Percentiles rank a stretch among this genome's conserved stretches.
Conservation (phyloP, 2,329 filamentous ascomycete genomes). For the Diaporthe sp. region DNA sequence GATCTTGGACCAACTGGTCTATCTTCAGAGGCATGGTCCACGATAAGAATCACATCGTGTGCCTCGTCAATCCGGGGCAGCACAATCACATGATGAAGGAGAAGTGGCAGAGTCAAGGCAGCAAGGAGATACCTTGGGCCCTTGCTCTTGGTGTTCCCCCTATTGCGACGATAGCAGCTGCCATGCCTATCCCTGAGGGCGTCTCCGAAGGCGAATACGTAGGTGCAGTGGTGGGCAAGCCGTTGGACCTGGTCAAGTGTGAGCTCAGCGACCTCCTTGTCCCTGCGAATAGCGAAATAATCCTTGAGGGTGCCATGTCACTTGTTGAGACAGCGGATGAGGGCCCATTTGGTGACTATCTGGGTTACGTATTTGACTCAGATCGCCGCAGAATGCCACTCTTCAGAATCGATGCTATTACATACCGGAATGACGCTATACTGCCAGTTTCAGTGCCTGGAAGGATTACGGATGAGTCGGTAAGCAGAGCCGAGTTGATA, state of each 20-base stretch:
- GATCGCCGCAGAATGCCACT: constrained; percentile 49
- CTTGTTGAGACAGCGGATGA: constrained; percentile 53
- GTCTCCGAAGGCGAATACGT: constrained; percentile 60
- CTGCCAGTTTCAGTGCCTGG: constrained; percentile 60
- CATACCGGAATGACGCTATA: constrained; percentile 58
- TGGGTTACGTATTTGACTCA: constrained; percentile 48
- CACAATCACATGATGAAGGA: constrained; percentile 58
- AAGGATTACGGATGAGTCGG: constrained; percentile 55
- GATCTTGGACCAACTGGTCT: constrained; percentile 59
- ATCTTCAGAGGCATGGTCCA: constrained; percentile 58
- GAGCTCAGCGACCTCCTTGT: constrained; percentile 60
- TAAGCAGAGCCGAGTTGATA: constrained; percentile 19
- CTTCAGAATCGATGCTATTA: constrained; percentile 58
- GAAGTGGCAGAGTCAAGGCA: constrained; percentile 55
- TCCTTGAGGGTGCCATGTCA: constrained; percentile 60
- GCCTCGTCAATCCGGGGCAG: constrained; percentile 55
- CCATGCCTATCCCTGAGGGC: constrained; percentile 60
- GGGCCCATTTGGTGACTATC: constrained; percentile 59
- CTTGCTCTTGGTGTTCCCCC: constrained; percentile 60
- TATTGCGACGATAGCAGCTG: constrained; percentile 57
- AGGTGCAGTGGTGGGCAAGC: constrained; percentile 54
- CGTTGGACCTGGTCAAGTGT: constrained; percentile 61
- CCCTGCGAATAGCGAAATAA: constrained; percentile 61
- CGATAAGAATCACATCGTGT: constrained; percentile 52
- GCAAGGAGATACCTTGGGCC: constrained; percentile 57